phyloP scores from a whole-genome alignment of 208 protist genomes.

The Hexamita inflata region DNA sequence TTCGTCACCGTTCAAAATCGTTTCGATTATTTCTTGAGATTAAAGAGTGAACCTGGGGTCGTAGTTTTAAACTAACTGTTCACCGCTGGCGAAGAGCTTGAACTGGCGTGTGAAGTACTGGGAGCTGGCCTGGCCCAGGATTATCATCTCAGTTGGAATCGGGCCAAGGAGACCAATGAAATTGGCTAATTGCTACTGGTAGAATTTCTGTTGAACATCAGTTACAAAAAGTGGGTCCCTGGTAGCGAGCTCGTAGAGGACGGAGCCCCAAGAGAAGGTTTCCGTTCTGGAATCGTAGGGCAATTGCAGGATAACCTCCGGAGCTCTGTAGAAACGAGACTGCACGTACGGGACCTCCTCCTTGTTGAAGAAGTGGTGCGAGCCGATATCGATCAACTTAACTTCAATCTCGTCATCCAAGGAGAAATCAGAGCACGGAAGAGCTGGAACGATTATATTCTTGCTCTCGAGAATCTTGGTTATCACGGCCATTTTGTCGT shows the following conservation, averaged over 20 bases:
- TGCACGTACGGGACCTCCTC: slow-evolving; percentile 70
- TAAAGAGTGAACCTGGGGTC: no score
- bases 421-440: slow-evolving; percentile 13
- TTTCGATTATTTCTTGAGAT: no score
- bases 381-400: slow-evolving; percentile 62
- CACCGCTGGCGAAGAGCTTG: neutral
- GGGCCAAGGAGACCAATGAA: slow-evolving; percentile 36
- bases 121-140: neutral
- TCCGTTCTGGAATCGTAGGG: slow-evolving; percentile 77
- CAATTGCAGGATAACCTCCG: slow-evolving; percentile 77
- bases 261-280: slow-evolving; percentile 91
- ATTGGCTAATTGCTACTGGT: slow-evolving; percentile 30
- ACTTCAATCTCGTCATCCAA: slow-evolving; percentile 9
- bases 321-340: slow-evolving; percentile 68
- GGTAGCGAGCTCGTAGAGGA: slow-evolving; percentile 89
- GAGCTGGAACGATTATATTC: no score
- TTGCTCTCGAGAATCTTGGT: no score
- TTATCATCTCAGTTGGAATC: slow-evolving; percentile 23
- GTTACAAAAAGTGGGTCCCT: slow-evolving; percentile 76
- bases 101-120: slow-evolving; percentile 26
- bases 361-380: slow-evolving; percentile 48
- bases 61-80: no score
- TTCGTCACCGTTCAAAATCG: no score
- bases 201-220: no score
- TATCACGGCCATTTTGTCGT: no score